These are phyloP conservation scores for Nakazawaea ambrosiae DNA, from an alignment of 805 yeast genomes.

Conservation along the genomic window DNA sequence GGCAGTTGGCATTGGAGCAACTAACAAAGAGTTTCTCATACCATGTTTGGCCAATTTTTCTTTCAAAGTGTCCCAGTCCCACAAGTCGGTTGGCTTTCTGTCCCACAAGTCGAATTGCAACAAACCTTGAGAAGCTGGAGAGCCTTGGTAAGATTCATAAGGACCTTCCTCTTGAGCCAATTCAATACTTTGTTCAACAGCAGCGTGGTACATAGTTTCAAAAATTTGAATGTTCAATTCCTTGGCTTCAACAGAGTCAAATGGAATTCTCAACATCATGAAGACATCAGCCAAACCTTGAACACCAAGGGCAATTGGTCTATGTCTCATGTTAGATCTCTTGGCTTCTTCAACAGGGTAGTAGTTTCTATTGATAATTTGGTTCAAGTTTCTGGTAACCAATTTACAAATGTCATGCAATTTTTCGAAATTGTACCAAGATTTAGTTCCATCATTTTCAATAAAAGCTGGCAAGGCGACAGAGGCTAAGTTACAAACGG, in stretches of 20 bases:
- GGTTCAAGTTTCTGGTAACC: slow-evolving; percentile 70
- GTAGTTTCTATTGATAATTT: slow-evolving; percentile 74
- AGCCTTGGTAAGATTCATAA: slow-evolving; percentile 70
- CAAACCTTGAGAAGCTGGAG: slow-evolving; percentile 83
- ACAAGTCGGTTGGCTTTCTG: slow-evolving; percentile 66
- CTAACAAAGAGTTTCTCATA: slow-evolving; percentile 76
- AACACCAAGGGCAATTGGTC: slow-evolving; percentile 98
- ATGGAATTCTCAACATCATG: slow-evolving; percentile 73
- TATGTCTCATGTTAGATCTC: slow-evolving; percentile 68
- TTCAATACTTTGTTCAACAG: slow-evolving; percentile 82
- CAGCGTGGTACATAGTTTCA: slow-evolving; percentile 94
- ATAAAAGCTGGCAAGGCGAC: slow-evolving; percentile 81
- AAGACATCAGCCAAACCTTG: slow-evolving; percentile 94
- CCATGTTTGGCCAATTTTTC: slow-evolving; percentile 55
- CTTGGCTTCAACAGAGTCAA: slow-evolving; percentile 77
- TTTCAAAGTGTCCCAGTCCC: slow-evolving; percentile 82
- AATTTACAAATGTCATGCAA: slow-evolving; percentile 76
- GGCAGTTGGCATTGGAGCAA: slow-evolving; percentile 98
- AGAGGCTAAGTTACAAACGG: slow-evolving; percentile 93
- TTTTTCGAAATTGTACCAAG: slow-evolving; percentile 61
- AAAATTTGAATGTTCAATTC: slow-evolving; percentile 76
- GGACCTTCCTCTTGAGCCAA: slow-evolving; percentile 64
- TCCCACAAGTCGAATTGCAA: slow-evolving; percentile 89
- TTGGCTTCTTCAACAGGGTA: slow-evolving; percentile 81
- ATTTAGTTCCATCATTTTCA: slow-evolving; percentile 35